Evolutionary conservation across 495 filamentous ascomycete species (phyloP).

Genomic region (Recurvomyces mirabilis): DNA sequence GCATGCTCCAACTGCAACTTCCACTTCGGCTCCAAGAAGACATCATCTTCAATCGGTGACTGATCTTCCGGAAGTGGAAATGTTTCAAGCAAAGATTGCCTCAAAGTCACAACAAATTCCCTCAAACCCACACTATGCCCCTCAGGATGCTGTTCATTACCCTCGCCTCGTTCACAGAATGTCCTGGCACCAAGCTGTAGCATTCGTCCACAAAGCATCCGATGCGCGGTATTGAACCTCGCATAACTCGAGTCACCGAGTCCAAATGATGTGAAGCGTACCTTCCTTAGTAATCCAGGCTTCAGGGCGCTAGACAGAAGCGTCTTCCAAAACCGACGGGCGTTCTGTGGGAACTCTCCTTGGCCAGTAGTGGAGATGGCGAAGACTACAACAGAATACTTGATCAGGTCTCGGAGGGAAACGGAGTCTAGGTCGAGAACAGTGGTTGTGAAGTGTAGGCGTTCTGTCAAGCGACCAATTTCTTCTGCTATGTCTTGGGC

Average conservation of each 20-base stretch:
- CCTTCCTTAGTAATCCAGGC: constrained; percentile 49
- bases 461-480: constrained; percentile 56
- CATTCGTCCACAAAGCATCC: constrained; percentile 78
- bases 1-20: constrained; percentile 38
- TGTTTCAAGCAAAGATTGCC: constrained; percentile 45
- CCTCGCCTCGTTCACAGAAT: constrained; percentile 67
- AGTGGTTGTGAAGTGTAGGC: constrained; percentile 63
- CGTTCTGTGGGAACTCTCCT: constrained; percentile 79
- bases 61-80: constrained; percentile 59
- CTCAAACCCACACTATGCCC: constrained; percentile 44
- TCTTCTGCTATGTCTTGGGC: constrained; percentile 81
- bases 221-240: constrained; percentile 88
- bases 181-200: constrained; percentile 75
- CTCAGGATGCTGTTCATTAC: constrained; percentile 85
- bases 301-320: constrained; percentile 69
- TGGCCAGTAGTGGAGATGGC: constrained; percentile 88
- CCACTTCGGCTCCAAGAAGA: constrained; percentile 70
- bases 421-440: constrained; percentile 67
- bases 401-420: constrained; percentile 41
- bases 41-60: constrained; percentile 61
- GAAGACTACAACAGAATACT: constrained; percentile 58
- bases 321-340: constrained; percentile 69
- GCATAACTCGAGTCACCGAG: constrained; percentile 90
- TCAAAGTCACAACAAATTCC: constrained; percentile 4
- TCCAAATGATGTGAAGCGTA: constrained; percentile 76